Base-by-base conservation (phyloP, 2,329 filamentous ascomycete genomes). In the Sporothrix luriei region DNA sequence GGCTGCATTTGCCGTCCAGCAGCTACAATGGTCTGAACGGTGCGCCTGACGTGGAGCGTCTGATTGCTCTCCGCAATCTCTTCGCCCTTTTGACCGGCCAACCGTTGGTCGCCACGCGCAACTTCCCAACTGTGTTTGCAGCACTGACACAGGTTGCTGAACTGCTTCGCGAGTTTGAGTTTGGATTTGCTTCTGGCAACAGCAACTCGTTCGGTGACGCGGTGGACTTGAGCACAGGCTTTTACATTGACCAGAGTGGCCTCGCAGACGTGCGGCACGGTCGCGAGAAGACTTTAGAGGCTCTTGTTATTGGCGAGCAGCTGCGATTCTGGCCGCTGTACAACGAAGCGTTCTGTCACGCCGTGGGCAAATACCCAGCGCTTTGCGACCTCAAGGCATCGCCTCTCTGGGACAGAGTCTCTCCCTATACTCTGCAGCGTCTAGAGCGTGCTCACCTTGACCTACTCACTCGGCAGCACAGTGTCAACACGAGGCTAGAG, bases 341-440 rank as follows among this genome's bases (percentile, higher is more conserved):
- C 80, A 92, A 92, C 70, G 93, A 97, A 78, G 93, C 92, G 0
- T 98, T 97, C 76, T 89, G 93, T 5, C 95, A 98, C 78, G 93
- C 90, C 0, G 93, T 92, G 11, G 95, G 94, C 65, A 96, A 95
- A 79, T 92, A 94, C 71, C 86, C 91, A 24, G 84, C 93, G 43
- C 87, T 93, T 71, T 84, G 88, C 68, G 82, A 85, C 2, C 80
- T 93, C 61, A 86, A 88, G 55, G 89, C 66, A 14, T 52, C 88
- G 65, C 87, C 88, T 0, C 87, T 95, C 62, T 94, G 88, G 78
- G 82, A 84, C 33, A 83, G 91, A 75, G 86, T 98, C 54, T 91
- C 89, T 1, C 79, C 82, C 0, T 85, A 87, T 72, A 97, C 94
- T 0, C 87, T 88, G 59, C 91, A 92, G 74, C 88, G 91, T n/a